A percentile compares a stretch with the other conserved stretches of the same genome.
Conservation (phyloP, 1,284 basidiomycete genomes). For the Termitomyces sp. region DNA sequence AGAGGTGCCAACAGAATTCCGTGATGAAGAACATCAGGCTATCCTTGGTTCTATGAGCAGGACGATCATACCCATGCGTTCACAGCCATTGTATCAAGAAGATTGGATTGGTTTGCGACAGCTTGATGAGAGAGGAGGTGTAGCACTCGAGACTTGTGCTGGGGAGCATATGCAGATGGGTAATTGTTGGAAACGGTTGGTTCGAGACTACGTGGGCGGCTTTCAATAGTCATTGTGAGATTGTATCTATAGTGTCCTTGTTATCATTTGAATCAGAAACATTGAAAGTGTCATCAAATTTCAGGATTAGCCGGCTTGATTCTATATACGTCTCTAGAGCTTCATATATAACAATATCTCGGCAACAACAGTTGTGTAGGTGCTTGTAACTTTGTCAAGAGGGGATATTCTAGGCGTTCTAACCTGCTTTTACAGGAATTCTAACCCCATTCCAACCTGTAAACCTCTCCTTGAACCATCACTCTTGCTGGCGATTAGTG, state of each 20-base stretch:
- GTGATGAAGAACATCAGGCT: constrained; percentile 13
- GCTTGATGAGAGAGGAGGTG: constrained; percentile 66
- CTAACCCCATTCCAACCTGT: constrained; percentile 90
- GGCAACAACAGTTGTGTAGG: not conserved
- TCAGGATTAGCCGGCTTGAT: not conserved
- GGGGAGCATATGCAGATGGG: constrained; percentile 82
- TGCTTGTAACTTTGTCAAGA: too few species aligned
- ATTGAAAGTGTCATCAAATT: not conserved
- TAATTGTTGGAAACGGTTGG: constrained; percentile 56
- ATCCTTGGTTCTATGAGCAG: constrained; percentile 18
- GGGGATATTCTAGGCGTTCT: not conserved
- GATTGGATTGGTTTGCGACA: constrained; percentile 86
- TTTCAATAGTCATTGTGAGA: not conserved
- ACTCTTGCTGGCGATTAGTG: constrained; percentile 71
- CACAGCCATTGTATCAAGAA: constrained; percentile 74
- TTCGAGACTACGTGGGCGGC: constrained; percentile 42
- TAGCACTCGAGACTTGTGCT: constrained; percentile 67
- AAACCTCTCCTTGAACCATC: constrained; percentile 81
- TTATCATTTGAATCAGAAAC: not conserved
- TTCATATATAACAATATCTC: not conserved
- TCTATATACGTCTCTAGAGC: too few species aligned
- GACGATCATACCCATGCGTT: constrained; percentile 65
- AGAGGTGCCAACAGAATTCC: constrained; percentile 30
- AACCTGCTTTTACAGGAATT: constrained; percentile 53
- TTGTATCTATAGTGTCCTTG: not conserved